Evolutionary conservation across 176 grass and related monocot species (phyloP).

Genomic region (Zoysia japonica): DNA sequence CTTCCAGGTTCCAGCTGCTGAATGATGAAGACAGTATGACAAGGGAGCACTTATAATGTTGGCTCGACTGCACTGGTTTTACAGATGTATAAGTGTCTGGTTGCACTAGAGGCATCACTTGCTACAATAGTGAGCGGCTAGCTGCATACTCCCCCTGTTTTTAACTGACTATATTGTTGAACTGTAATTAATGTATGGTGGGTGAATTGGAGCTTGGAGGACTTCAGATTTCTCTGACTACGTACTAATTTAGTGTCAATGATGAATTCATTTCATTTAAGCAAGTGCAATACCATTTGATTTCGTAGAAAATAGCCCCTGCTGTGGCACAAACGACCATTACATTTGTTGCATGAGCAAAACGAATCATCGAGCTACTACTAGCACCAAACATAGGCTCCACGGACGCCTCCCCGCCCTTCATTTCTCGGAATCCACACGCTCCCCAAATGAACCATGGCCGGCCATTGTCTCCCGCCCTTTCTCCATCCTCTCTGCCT

Average conservation of each 20-base stretch:
- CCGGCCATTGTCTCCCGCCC: slow-evolving; percentile 35
- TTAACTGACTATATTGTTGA: no score
- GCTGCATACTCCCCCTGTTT: no score
- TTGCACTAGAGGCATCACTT: no score
- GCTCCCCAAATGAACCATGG: slow-evolving; percentile 49
- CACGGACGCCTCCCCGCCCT: slow-evolving; percentile 66
- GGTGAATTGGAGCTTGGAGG: no score
- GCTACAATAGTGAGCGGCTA: no score
- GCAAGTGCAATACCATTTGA: no score
- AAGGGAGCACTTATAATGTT: background rate
- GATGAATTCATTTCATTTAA: no score
- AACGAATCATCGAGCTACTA: background rate
- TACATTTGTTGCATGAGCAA: slow-evolving; percentile 2
- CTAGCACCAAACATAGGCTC: slow-evolving; percentile 50
- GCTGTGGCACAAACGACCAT: background rate
- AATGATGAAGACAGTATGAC: background rate
- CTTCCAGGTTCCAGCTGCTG: background rate
- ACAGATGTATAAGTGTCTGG: background rate
- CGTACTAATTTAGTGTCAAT: no score
- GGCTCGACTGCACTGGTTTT: background rate
- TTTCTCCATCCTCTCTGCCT: slow-evolving; percentile 55
- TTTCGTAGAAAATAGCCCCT: no score
- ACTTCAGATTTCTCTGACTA: no score
- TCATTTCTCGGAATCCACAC: slow-evolving; percentile 44
- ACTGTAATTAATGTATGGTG: no score